Evolutionary conservation across 2,329 filamentous ascomycete species (phyloP), one percentile per base, ranked within the genome.

Genomic region (Colletotrichum sp.): DNA sequence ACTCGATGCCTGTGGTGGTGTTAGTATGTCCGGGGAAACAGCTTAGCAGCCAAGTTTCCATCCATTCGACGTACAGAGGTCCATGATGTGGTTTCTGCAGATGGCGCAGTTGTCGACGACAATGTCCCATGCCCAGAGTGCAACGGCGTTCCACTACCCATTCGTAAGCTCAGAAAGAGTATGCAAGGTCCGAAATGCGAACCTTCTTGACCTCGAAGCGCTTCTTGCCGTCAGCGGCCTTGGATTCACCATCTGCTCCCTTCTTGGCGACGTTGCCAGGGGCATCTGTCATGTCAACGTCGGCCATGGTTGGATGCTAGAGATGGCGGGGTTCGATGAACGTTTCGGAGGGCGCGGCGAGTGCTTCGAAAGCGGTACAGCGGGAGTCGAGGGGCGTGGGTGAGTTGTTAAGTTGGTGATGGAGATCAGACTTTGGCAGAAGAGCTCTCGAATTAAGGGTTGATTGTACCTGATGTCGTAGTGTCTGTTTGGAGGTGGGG

Each of bases 201-300:
- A 97, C 97, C 93, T 99, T 99, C 87, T 99, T 99, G 76, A 99
- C 96, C 83, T 99, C 97, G 78, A 99, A 99, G 77, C 95, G 94
- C 89, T 98, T 98, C 91, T 97, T 98, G 66, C 87, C 91, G 77
- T 96, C 94, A 51, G 82, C 75, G 31, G 82, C 84, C 69, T 90
- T 90, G 73, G 84, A 82, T 76, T 89, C 90, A 21, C 84, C 80
- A 55, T 84, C 86, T 31, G 84, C 85, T 18, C 82, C 81, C 82
- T 89, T 90, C 84, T 92, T 94, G 76, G 84, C 86, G n/a, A 73
- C 36, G 80, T 85, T 83, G 51, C 89, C 84, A 38, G 92, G 91
- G 61, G 94, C 95, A 84, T 98, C 97, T 69, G 94, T 94, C 97
- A 98, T 98, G 81, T 98, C 95, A 65, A 98, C 93, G 85, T 99